A percentile compares a stretch with the other conserved stretches of the same genome.
Conservation (phyloP, 176 grass and related monocot species). For the Ananas comosus region DNA sequence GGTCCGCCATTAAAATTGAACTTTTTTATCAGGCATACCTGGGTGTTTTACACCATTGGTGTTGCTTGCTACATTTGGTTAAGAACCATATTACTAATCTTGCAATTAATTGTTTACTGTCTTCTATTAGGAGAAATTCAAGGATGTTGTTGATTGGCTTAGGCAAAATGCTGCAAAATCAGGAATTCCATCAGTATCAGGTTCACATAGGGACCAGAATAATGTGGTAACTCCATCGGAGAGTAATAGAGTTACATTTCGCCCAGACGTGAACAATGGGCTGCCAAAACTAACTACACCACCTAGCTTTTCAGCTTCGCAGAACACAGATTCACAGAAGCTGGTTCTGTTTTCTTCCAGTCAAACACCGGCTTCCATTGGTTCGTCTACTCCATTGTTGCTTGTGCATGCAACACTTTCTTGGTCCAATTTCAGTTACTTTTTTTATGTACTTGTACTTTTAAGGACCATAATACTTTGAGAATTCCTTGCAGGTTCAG, state of each 20-base stretch:
- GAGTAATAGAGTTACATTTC: constrained; percentile 27
- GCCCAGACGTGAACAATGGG: constrained; percentile 25
- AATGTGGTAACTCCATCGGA: constrained; percentile 8
- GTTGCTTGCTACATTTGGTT: not conserved
- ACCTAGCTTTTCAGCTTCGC: constrained; percentile 32
- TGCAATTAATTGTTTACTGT: constrained; percentile 12
- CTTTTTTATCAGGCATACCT: not conserved
- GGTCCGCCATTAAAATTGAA: not conserved
- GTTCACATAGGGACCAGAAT: constrained; percentile 36
- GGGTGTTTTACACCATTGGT: not conserved
- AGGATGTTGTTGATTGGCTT: constrained; percentile 97
- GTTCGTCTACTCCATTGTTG: constrained; percentile 21
- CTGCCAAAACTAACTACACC: constrained; percentile 15
- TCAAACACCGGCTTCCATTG: constrained; percentile 19
- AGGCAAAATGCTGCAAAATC: constrained; percentile 49
- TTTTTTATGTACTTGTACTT: not conserved
- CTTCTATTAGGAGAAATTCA: constrained; percentile 73
- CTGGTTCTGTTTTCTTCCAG: constrained; percentile 28
- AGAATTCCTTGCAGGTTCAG: too few species aligned
- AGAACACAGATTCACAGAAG: constrained; percentile 36
- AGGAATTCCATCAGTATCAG: constrained; percentile 25
- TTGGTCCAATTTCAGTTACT: not conserved
- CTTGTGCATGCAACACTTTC: not conserved
- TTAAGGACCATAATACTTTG: not conserved
- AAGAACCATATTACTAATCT: constrained; percentile 10